Conservation (phyloP, 352 stramenopile species). For the Pythium insidiosum region DNA sequence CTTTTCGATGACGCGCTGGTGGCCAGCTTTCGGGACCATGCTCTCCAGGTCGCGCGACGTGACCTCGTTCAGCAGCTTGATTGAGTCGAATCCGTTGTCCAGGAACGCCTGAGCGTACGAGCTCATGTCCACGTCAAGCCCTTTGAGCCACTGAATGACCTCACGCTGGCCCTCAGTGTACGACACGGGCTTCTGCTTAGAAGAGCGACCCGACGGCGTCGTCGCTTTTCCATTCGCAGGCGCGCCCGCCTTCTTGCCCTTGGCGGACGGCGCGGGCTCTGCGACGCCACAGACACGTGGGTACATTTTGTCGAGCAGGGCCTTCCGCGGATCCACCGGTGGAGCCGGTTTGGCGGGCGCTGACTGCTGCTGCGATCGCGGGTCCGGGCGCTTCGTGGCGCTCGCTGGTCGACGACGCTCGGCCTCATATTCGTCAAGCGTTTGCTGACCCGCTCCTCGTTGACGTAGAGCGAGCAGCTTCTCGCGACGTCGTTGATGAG, state of each 20-base stretch:
- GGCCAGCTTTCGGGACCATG: constrained; percentile 76
- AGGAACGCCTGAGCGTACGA: constrained; percentile 80
- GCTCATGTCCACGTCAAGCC: constrained; percentile 76
- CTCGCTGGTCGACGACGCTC: too few species aligned
- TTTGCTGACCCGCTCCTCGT: too few species aligned
- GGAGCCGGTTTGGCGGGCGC: constrained; percentile 3
- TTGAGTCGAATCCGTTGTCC: constrained; percentile 83
- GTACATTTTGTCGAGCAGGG: constrained; percentile 73
- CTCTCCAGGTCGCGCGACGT: constrained; percentile 57
- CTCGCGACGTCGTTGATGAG: neutral
- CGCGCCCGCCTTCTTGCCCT: constrained; percentile 13
- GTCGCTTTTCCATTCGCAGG: constrained; percentile 22
- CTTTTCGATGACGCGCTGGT: constrained; percentile 78
- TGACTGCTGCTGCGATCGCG: constrained; percentile 11
- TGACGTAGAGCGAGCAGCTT: too few species aligned
- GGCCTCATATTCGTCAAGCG: too few species aligned
- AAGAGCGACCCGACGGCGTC: neutral
- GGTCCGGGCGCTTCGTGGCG: constrained; percentile 16
- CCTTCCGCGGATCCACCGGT: constrained; percentile 36
- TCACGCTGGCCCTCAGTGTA: constrained; percentile 68
- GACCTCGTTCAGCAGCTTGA: constrained; percentile 76
- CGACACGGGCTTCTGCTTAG: constrained; percentile 33
- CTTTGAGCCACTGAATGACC: constrained; percentile 68
- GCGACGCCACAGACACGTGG: constrained; percentile 60
- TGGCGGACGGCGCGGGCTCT: constrained; percentile 1